Evolutionary conservation across 164 flowering plant genomes (phyloP).

Genomic region (Liquidambar formosana): DNA sequence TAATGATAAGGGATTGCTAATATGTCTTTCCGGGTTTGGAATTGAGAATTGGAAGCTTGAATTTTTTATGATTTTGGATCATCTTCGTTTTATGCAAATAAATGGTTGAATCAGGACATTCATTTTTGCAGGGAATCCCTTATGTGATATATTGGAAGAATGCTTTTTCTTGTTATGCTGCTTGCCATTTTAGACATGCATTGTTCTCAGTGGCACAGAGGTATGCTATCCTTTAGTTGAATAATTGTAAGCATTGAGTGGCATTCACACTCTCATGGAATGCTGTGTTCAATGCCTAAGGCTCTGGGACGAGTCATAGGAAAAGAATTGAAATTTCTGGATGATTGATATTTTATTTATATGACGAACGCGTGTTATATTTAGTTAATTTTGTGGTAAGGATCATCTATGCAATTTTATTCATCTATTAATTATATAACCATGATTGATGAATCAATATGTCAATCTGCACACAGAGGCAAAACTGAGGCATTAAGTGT

Average conservation of each 20-base stretch:
- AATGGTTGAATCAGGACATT: conserved; percentile 9
- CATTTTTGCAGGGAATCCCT: conserved; percentile 68
- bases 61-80: neutral
- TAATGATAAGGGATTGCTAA: neutral
- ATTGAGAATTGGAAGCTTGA: neutral
- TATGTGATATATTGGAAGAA: conserved; percentile 42
- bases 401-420: too few species aligned
- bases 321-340: too few species aligned
- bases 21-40: neutral
- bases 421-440: too few species aligned
- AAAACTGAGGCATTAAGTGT: too few species aligned
- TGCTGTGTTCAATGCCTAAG: neutral
- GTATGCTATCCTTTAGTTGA: conserved; percentile 33
- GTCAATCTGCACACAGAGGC: too few species aligned
- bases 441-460: too few species aligned
- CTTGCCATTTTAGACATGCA: conserved; percentile 42
- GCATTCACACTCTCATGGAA: neutral
- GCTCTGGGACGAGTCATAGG: too few species aligned
- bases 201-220: conserved; percentile 76
- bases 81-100: neutral
- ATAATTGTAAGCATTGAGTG: conserved; percentile 1
- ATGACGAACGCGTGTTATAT: too few species aligned
- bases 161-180: conserved; percentile 15
- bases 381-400: too few species aligned
- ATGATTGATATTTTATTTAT: too few species aligned